phyloP scores from a whole-genome alignment of 176 grass and related monocot species.

The Aechmea fasciata region DNA sequence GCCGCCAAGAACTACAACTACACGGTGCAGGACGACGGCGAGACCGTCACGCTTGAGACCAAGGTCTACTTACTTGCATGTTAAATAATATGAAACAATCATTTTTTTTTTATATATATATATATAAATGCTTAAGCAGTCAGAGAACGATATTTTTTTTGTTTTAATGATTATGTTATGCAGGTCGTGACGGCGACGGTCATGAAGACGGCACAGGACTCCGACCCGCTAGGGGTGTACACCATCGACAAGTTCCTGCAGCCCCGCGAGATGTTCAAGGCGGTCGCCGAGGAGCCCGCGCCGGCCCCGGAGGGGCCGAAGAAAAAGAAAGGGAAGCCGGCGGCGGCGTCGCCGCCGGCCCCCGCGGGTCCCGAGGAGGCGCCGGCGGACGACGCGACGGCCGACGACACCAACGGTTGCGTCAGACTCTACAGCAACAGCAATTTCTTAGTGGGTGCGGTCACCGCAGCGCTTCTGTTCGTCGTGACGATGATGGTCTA shows the following conservation, averaged over 20 bases:
- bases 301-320: slow-evolving; percentile 24
- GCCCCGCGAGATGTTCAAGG: slow-evolving; percentile 66
- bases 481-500: slow-evolving; percentile 24
- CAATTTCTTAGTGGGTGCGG: not conserved
- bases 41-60: slow-evolving; percentile 52
- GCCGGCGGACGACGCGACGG: slow-evolving; percentile 36
- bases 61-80: not conserved
- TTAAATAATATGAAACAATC: too few relatives aligned
- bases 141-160: too few relatives aligned
- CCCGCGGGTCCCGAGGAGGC: slow-evolving; percentile 16
- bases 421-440: not conserved
- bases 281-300: slow-evolving; percentile 26
- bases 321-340: slow-evolving; percentile 18
- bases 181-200: slow-evolving; percentile 29
- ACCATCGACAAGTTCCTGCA: slow-evolving; percentile 42
- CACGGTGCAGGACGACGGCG: slow-evolving; percentile 73
- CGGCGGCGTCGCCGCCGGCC: slow-evolving; percentile 48
- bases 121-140: too few relatives aligned
- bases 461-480: not conserved
- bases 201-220: slow-evolving; percentile 39
- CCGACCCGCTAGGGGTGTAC: slow-evolving; percentile 63
- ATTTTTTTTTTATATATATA: too few relatives aligned
- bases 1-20: slow-evolving; percentile 58
- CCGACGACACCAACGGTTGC: slow-evolving; percentile 29
- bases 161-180: too few relatives aligned